phyloP scores from a whole-genome alignment of 768 basidiomycete genomes.

The Pisolithus orientalis region DNA sequence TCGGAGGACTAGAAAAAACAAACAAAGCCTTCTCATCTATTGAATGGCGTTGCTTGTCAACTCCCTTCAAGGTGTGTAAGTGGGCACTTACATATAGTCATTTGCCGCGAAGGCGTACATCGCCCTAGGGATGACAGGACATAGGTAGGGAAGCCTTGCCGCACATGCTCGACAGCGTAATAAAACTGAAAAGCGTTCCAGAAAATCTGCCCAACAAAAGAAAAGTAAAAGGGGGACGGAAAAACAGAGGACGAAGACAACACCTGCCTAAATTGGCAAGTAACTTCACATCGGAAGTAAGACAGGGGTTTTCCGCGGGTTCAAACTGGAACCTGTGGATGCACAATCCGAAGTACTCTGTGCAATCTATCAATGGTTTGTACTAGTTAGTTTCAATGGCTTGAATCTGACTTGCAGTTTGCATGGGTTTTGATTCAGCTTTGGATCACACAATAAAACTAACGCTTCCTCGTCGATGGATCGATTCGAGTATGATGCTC shows the following conservation, averaged over 20 bases:
- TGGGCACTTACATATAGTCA: neutral
- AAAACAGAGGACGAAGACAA: constrained; percentile 6
- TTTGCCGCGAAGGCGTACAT: neutral
- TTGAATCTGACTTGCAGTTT: no score
- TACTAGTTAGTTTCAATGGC: no score
- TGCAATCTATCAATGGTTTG: no score
- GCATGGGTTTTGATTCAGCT: neutral
- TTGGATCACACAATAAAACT: constrained; percentile 1
- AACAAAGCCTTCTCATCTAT: neutral
- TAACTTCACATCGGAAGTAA: neutral
- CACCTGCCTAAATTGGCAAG: constrained; percentile 3
- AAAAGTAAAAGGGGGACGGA: constrained; percentile 2
- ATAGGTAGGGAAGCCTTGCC: no score
- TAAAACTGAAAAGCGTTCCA: no score
- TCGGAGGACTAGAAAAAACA: neutral
- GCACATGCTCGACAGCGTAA: no score
- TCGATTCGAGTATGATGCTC: constrained; percentile 10
- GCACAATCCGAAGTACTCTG: no score
- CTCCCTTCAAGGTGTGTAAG: neutral
- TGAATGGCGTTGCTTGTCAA: neutral
- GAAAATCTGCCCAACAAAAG: neutral
- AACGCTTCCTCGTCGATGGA: constrained; percentile 2
- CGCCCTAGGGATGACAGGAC: neutral
- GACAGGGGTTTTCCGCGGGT: no score
- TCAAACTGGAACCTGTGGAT: no score